Conservation (phyloP, 768 basidiomycete species). For the Chalciporus sphaerocephalus region DNA sequence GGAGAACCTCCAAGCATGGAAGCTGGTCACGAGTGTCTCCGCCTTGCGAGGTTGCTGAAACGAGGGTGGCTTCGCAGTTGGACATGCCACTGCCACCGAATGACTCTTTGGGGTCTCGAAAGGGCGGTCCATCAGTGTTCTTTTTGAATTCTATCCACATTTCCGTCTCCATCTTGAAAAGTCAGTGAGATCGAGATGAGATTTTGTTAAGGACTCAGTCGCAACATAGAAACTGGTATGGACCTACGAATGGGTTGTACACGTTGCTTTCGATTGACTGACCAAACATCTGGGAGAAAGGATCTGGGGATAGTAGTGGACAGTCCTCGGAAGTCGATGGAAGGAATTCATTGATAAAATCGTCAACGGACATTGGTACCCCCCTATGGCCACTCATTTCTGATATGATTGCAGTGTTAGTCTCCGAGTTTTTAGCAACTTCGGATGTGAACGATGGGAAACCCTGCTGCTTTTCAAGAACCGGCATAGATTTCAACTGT, state of each 20-base stretch:
- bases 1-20: slow-evolving; percentile 10
- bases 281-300: neutral
- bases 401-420: neutral
- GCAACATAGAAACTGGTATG: no score
- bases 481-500: neutral
- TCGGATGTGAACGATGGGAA: neutral
- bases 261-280: neutral
- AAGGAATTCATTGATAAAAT: slow-evolving; percentile 1
- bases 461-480: neutral
- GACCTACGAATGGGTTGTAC: slow-evolving; percentile 1
- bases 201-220: neutral
- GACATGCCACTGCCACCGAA: no score
- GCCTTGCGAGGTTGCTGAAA: neutral
- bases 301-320: neutral
- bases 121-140: neutral
- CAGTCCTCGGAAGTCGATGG: neutral
- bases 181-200: neutral
- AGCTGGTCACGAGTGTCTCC: slow-evolving; percentile 17
- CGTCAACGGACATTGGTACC: neutral
- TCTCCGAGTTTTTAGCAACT: neutral
- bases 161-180: slow-evolving; percentile 3
- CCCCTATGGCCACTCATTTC: slow-evolving; percentile 2
- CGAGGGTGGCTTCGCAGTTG: neutral
- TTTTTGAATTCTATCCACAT: slow-evolving; percentile 9
- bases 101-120: neutral